Evolutionary conservation across 805 yeast species (phyloP).

Genomic region (Saccharomycopsis sp.): DNA sequence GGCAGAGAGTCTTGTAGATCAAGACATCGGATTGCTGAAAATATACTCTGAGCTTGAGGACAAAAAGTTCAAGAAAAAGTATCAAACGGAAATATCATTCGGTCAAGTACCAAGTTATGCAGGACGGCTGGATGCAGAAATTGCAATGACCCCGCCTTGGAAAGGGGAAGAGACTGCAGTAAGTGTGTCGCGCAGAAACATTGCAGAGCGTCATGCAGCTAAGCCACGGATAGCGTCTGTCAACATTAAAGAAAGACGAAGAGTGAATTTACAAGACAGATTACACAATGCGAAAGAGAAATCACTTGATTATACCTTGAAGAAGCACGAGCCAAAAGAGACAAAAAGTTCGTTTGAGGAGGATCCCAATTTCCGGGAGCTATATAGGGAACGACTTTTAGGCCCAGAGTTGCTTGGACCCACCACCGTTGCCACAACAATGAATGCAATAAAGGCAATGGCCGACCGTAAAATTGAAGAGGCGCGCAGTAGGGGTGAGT

Average conservation of each 20-base stretch:
- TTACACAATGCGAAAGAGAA: conserved; percentile 57
- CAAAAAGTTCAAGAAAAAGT: conserved; percentile 31
- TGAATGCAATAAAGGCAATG: conserved; percentile 52
- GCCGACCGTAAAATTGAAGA: conserved; percentile 77
- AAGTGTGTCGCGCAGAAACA: conserved; percentile 30
- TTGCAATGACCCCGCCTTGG: conserved; percentile 54
- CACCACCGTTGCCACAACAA: conserved; percentile 36
- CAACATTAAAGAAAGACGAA: not conserved
- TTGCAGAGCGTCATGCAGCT: not conserved
- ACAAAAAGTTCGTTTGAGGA: conserved; percentile 33
- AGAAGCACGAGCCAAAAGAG: conserved; percentile 32
- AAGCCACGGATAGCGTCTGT: not conserved
- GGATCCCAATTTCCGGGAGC: conserved; percentile 43
- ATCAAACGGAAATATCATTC: conserved; percentile 37
- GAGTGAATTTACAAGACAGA: conserved; percentile 28
- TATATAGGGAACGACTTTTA: conserved; percentile 57
- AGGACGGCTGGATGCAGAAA: conserved; percentile 37
- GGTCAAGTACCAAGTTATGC: conserved; percentile 40
- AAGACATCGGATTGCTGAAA: conserved; percentile 24
- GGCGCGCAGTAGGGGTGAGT: conserved; percentile 64
- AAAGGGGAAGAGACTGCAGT: conserved; percentile 42
- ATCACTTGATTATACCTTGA: conserved; percentile 55
- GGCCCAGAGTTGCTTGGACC: conserved; percentile 48
- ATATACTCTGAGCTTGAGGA: conserved; percentile 29
- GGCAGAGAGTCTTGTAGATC: conserved; percentile 25